Percentiles rank a stretch among this genome's conserved stretches.
These are phyloP conservation scores for Astragalus membranaceus DNA, from an alignment of 306 rosid species.

Conservation along the genomic window DNA sequence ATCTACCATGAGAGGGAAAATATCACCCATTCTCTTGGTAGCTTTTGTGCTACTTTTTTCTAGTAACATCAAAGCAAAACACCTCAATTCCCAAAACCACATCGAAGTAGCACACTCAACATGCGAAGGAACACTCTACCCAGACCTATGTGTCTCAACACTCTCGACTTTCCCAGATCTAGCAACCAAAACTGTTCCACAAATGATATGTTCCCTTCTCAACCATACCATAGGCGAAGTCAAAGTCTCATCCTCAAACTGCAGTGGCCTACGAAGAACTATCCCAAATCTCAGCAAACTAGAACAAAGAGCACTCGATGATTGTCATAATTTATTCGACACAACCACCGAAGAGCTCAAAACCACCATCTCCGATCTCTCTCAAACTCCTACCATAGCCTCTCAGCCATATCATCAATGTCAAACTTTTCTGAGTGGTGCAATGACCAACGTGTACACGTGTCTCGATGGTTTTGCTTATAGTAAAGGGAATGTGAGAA, in stretches of 20 bases:
- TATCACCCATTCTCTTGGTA: neutral
- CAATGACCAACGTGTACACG: conserved; percentile 83
- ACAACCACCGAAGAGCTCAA: conserved; percentile 42
- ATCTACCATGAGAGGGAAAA: too few relatives aligned
- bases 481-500: conserved; percentile 26
- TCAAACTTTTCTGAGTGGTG: conserved; percentile 62
- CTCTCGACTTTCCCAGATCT: conserved; percentile 52
- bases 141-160: conserved; percentile 63
- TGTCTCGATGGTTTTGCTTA: conserved; percentile 72
- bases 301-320: conserved; percentile 58
- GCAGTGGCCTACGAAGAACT: conserved; percentile 25
- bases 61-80: neutral
- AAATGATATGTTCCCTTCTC: conserved; percentile 37
- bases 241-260: conserved; percentile 39
- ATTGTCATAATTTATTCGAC: conserved; percentile 58
- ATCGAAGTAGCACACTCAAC: conserved; percentile 42
- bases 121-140: conserved; percentile 72
- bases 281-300: conserved; percentile 14
- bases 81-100: conserved; percentile 29
- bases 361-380: conserved; percentile 38
- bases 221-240: conserved; percentile 45
- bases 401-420: conserved; percentile 24
- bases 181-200: conserved; percentile 44
- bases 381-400: neutral
- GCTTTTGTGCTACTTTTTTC: conserved; percentile 13